Percentiles rank a stretch among this genome's conserved stretches.
Evolutionary conservation across 768 basidiomycete genomes (phyloP).

Genomic region (Ramaria sp.): DNA sequence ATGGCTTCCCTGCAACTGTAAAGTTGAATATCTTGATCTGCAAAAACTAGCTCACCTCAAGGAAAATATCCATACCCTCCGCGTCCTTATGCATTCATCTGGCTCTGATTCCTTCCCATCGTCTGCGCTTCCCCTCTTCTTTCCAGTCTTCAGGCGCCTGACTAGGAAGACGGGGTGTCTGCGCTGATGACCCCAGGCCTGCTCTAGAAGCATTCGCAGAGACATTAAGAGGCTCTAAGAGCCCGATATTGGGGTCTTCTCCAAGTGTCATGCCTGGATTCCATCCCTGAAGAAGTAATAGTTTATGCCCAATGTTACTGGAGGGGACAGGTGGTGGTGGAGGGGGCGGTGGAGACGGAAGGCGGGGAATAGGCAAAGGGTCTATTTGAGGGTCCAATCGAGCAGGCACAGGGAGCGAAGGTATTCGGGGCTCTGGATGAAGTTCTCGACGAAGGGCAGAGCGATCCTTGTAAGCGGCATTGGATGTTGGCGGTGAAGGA

Average conservation of each 20-base stretch:
- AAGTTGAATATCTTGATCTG: no score
- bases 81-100: neutral
- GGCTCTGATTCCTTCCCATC: conserved; percentile 24
- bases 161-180: conserved; percentile 15
- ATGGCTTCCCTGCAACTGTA: no score
- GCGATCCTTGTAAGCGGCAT: conserved; percentile 46
- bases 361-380: neutral
- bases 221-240: conserved; percentile 50
- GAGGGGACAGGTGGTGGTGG: conserved; percentile 39
- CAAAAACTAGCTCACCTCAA: no score
- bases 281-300: conserved; percentile 73
- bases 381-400: conserved; percentile 8
- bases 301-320: conserved; percentile 54
- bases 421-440: conserved; percentile 34
- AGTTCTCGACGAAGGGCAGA: conserved; percentile 60
- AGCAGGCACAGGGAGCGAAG: conserved; percentile 27
- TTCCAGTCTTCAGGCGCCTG: conserved; percentile 25
- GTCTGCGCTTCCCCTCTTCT: conserved; percentile 28
- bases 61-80: no score
- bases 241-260: conserved; percentile 21
- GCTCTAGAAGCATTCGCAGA: conserved; percentile 32
- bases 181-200: conserved; percentile 41
- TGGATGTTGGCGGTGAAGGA: neutral
- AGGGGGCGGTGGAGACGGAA: conserved; percentile 13
- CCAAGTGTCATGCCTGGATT: conserved; percentile 47